Conservation (phyloP, 352 stramenopile genomes). For the Peronospora tabacina region DNA sequence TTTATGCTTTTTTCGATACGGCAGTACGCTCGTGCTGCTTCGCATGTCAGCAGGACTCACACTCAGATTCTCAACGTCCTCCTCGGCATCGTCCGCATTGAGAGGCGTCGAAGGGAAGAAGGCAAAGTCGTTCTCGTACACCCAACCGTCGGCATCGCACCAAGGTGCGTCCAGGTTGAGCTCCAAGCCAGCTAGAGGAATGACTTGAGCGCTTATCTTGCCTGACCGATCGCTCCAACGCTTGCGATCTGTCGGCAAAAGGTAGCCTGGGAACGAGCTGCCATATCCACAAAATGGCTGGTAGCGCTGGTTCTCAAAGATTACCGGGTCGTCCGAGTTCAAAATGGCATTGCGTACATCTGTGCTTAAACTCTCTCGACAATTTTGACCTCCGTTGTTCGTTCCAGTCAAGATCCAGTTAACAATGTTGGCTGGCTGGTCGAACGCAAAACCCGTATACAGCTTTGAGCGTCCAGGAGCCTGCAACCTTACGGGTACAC, state of each 20-base stretch:
- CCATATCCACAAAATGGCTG: constrained; percentile 80
- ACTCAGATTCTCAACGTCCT: constrained; percentile 17
- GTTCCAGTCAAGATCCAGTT: constrained; percentile 62
- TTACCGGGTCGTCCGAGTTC: constrained; percentile 58
- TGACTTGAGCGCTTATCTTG: constrained; percentile 60
- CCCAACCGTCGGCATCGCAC: constrained; percentile 74
- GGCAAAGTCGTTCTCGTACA: constrained; percentile 82
- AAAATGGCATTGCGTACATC: constrained; percentile 63
- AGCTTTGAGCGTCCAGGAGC: constrained; percentile 33
- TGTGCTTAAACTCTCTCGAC: constrained; percentile 51
- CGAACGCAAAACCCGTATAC: constrained; percentile 82
- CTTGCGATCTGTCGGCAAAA: constrained; percentile 71
- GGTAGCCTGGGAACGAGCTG: constrained; percentile 70
- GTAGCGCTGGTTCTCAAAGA: constrained; percentile 85
- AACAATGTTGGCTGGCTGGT: constrained; percentile 64
- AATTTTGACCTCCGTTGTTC: constrained; percentile 28
- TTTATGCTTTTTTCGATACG: constrained; percentile 27
- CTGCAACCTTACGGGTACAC: constrained; percentile 37
- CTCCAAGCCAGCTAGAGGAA: constrained; percentile 59
- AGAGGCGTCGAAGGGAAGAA: constrained; percentile 55
- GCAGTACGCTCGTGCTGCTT: constrained; percentile 18
- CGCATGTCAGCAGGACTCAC: constrained; percentile 7
- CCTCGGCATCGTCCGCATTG: constrained; percentile 19
- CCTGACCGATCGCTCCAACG: constrained; percentile 81
- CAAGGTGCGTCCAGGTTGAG: constrained; percentile 50